phyloP scores from a whole-genome alignment of 2,329 filamentous ascomycete species.

The Chrysoporthe puriensis region DNA sequence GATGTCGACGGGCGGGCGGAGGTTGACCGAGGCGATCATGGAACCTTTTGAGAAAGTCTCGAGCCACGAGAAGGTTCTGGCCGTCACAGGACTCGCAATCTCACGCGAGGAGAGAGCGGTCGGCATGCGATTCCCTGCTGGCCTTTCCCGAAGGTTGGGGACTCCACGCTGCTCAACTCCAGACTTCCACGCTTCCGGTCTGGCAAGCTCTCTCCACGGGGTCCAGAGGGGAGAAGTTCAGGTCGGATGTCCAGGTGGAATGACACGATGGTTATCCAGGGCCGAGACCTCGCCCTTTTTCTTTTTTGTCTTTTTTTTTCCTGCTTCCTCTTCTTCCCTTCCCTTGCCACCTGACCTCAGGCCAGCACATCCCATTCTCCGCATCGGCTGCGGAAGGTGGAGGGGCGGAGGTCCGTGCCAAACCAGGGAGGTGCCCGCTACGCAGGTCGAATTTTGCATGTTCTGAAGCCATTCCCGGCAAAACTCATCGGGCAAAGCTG shows the following conservation, averaged over 20 bases:
- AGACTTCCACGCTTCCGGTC: neutral
- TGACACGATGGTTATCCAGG: neutral
- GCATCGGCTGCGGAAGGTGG: neutral
- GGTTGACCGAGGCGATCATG: constrained; percentile 8
- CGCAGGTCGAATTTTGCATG: neutral
- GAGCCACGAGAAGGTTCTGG: neutral
- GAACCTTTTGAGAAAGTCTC: constrained; percentile 10
- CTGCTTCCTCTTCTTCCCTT: neutral
- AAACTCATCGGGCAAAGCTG: constrained; percentile 3
- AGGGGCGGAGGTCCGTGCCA: neutral
- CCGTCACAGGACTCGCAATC: constrained; percentile 7
- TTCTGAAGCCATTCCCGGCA: constrained; percentile 11
- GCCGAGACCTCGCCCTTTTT: neutral
- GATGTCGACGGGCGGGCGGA: constrained; percentile 23
- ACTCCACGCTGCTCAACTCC: constrained; percentile 8
- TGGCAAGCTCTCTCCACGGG: neutral
- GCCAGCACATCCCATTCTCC: neutral
- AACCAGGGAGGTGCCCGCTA: constrained; percentile 2
- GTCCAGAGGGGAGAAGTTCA: neutral
- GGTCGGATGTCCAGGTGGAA: neutral
- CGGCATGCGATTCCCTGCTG: constrained; percentile 8
- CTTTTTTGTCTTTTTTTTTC: neutral
- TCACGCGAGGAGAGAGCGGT: neutral
- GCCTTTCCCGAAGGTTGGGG: neutral
- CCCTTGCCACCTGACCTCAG: constrained; percentile 7